Percentiles rank a stretch among this genome's conserved stretches.
These are phyloP conservation scores for Croton setiger DNA, from an alignment of 441 rosid genomes.

Conservation along the genomic window DNA sequence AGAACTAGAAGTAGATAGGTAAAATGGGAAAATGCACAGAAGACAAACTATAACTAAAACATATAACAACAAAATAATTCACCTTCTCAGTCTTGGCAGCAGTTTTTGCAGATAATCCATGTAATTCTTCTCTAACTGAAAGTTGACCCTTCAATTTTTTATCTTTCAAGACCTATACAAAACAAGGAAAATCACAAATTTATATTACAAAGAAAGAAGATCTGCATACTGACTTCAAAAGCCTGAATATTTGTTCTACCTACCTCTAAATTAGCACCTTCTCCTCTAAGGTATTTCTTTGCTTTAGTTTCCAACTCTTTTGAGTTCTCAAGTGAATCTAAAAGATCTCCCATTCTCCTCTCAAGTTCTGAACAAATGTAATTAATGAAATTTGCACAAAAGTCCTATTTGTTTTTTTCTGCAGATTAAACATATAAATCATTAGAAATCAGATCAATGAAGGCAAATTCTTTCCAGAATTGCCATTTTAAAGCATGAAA, in stretches of 20 bases:
- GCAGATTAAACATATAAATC: background rate
- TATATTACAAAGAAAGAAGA: too few species aligned
- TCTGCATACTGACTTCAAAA: too few species aligned
- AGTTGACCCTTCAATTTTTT: slow-evolving; percentile 82
- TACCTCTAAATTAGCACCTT: slow-evolving; percentile 75
- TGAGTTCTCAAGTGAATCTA: slow-evolving; percentile 42
- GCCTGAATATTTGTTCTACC: background rate
- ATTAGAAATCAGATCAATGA: background rate
- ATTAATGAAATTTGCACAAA: background rate
- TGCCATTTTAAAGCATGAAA: background rate
- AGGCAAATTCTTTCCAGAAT: background rate
- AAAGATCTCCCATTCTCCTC: background rate
- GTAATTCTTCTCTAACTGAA: slow-evolving; percentile 55
- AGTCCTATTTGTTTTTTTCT: background rate
- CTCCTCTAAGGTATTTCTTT: slow-evolving; percentile 82
- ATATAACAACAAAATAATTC: slow-evolving; percentile 11
- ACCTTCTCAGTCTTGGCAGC: slow-evolving; percentile 95
- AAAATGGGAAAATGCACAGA: background rate
- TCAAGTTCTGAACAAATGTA: background rate
- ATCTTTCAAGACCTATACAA: slow-evolving; percentile 55
- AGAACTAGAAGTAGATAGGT: background rate
- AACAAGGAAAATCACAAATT: background rate
- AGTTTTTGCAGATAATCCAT: slow-evolving; percentile 61
- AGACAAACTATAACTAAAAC: background rate
- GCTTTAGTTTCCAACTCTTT: slow-evolving; percentile 54